phyloP scores from a whole-genome alignment of 345 rosid species.

The Hypericum perforatum region DNA sequence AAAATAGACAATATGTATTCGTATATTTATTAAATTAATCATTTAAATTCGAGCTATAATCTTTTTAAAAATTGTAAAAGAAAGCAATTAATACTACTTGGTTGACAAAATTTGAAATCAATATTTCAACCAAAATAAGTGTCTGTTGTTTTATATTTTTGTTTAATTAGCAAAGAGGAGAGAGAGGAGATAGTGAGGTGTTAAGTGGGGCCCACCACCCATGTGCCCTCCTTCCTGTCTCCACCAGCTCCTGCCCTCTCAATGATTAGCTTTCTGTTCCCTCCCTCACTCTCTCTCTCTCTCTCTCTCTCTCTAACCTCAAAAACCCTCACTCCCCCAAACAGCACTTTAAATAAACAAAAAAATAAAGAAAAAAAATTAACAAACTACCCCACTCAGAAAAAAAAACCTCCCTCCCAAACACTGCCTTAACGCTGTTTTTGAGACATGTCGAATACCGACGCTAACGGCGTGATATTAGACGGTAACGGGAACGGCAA shows the following conservation, averaged over 20 bases:
- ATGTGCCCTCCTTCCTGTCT: conserved; percentile 98
- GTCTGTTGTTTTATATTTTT: no score
- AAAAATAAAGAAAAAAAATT: background rate
- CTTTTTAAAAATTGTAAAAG: no score
- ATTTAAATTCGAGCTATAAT: no score
- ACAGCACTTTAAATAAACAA: background rate
- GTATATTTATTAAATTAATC: no score
- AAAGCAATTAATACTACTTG: no score
- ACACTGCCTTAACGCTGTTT: no score
- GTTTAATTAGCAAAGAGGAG: no score
- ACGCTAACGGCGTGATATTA: conserved; percentile 15
- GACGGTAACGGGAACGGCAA: no score
- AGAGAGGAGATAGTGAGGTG: conserved; percentile 4
- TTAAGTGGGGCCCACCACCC: conserved; percentile 70
- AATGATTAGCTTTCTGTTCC: conserved; percentile 57
- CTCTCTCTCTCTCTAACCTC: conserved; percentile 11
- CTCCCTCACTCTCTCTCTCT: conserved; percentile 10
- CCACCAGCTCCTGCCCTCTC: conserved; percentile 98
- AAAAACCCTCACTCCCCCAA: background rate
- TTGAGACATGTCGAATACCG: conserved; percentile 45
- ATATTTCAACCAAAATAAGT: no score
- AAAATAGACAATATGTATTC: no score
- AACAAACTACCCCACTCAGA: background rate
- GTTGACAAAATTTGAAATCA: no score
- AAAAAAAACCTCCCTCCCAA: no score